A percentile compares a stretch with the other conserved stretches of the same genome.
These are phyloP conservation scores for Saturnispora serradocipensis DNA, from an alignment of 805 yeast genomes.

Conservation along the genomic window DNA sequence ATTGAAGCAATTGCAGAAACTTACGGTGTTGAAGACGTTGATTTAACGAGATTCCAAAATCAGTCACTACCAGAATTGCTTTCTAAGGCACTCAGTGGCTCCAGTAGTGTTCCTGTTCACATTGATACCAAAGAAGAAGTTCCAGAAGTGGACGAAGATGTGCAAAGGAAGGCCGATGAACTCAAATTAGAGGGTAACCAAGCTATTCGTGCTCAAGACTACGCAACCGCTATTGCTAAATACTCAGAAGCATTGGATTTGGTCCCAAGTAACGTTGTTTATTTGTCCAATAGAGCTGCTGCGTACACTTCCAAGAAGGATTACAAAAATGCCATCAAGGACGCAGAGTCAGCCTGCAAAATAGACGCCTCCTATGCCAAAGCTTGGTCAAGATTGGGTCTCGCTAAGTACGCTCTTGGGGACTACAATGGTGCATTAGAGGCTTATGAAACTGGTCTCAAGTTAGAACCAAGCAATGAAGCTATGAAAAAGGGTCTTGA, in stretches of 20 bases:
- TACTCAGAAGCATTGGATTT: slow-evolving; percentile 74
- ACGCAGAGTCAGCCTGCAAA: slow-evolving; percentile 74
- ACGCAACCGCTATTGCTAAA: slow-evolving; percentile 57
- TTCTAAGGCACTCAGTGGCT: slow-evolving; percentile 11
- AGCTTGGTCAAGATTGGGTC: slow-evolving; percentile 91
- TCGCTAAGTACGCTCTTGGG: slow-evolving; percentile 92
- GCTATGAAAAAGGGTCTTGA: slow-evolving; percentile 92
- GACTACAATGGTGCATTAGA: slow-evolving; percentile 82
- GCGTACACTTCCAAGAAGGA: slow-evolving; percentile 76
- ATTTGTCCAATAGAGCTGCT: slow-evolving; percentile 91
- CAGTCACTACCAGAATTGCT: slow-evolving; percentile 31
- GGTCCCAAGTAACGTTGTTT: slow-evolving; percentile 69
- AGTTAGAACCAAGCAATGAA: slow-evolving; percentile 76
- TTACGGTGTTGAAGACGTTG: slow-evolving; percentile 53
- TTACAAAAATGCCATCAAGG: slow-evolving; percentile 69
- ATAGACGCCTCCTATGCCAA: slow-evolving; percentile 76
- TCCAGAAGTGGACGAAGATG: slow-evolving; percentile 26
- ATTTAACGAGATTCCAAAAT: slow-evolving; percentile 26
- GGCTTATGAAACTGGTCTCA: slow-evolving; percentile 85
- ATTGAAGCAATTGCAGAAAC: slow-evolving; percentile 88
- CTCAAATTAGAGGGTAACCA: slow-evolving; percentile 83
- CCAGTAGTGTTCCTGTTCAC: slow-evolving; percentile 30
- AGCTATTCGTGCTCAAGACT: slow-evolving; percentile 74
- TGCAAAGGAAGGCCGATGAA: slow-evolving; percentile 67
- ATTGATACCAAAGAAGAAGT: slow-evolving; percentile 31